Evolutionary conservation across 2,329 filamentous ascomycete genomes (phyloP), one percentile per base, ranked within the genome.

Genomic region (Fusarium foetens): DNA sequence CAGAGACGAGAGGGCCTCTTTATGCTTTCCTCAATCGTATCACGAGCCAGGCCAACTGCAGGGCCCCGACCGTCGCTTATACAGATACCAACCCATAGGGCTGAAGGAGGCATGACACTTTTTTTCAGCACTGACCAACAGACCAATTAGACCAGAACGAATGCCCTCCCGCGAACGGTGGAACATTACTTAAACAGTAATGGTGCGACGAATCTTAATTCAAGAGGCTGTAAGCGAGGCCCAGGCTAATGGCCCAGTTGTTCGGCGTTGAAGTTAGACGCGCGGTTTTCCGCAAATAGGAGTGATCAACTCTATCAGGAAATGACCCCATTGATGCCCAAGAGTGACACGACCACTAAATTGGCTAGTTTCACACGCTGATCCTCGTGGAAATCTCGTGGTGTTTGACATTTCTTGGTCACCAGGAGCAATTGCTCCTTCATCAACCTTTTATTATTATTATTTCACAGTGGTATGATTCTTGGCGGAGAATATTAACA

Each of bases 21-120:
- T 72, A 72, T 72, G 69, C 19, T 38, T 55, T 61, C 11, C 46
- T 51, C 41, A 42, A 17, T 27, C 41, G 69, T 72, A 54, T 45
- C 52, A 72, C 69, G 27, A 39, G 14, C 46, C 12, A 19, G 35
- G 57, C 52, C 38, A 35, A 33, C 39, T 63, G 59, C 42, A 58
- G 33, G 41, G 43, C 21, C 38, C 31, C 43, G 45, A 36, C 21
- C 35, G 10, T 38, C 61, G 38, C 45, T 51, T 53, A 52, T 49
- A 64, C 48, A n/a, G 13, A 49, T 33, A 31, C 23, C 38, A 53
- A 57, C 21, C 31, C 65, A 39, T 68, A 68, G 66, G 66, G 66
- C 66, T 68, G 66, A 69, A 53, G 10, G 58, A 45, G 25, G 33
- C 45, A 61, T 46, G 58, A 5, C 25, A 31, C 45, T 23, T 33